phyloP scores from a whole-genome alignment of 2,329 filamentous ascomycete species.

The Xylaria sp. region DNA sequence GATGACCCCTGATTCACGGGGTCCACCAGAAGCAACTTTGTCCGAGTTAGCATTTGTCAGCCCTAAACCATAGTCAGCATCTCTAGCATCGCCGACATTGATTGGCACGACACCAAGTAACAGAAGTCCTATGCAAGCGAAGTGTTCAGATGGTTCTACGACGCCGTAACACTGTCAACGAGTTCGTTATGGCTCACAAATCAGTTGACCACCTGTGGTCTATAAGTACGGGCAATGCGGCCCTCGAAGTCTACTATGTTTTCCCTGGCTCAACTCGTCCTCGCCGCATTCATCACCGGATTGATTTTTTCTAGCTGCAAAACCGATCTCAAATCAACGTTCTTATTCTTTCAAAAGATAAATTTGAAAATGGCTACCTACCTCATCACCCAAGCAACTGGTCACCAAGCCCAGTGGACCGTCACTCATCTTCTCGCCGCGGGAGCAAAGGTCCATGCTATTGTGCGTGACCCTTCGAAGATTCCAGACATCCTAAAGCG shows the following conservation, averaged over 20 bases:
- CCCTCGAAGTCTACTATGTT: neutral
- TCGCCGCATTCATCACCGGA: neutral
- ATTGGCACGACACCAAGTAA: neutral
- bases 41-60: constrained; percentile 23
- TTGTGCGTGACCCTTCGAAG: constrained; percentile 45
- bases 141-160: neutral
- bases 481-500: constrained; percentile 34
- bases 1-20: neutral
- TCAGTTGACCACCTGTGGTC: neutral
- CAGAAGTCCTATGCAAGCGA: neutral
- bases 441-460: constrained; percentile 44
- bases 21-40: constrained; percentile 32
- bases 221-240: constrained; percentile 12
- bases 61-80: neutral
- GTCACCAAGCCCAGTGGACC: constrained; percentile 40
- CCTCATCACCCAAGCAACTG: constrained; percentile 45
- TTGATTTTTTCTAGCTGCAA: neutral
- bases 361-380: constrained; percentile 39
- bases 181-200: neutral
- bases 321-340: neutral
- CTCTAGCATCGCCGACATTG: neutral
- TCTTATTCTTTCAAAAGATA: neutral
- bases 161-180: neutral
- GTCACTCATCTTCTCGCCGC: constrained; percentile 43
- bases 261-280: neutral